Percentiles rank a stretch among this genome's conserved stretches.
phyloP scores from a whole-genome alignment of 1,284 basidiomycete genomes.

The Pterulicium gracile region DNA sequence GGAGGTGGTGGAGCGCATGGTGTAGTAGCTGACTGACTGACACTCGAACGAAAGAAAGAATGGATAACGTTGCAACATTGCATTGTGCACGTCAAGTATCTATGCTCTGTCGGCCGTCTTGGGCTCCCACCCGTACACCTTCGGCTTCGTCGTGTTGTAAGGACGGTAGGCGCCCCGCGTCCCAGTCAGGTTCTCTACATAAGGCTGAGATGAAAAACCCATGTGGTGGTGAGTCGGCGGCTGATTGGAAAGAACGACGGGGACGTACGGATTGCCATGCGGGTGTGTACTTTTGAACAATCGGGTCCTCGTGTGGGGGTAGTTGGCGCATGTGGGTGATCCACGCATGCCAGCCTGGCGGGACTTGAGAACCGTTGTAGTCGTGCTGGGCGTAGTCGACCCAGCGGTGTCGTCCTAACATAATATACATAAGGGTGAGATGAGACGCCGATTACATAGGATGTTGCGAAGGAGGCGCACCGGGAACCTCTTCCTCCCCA shows the following conservation, averaged over 20 bases:
- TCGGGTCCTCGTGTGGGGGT: slow-evolving; percentile 65
- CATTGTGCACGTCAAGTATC: slow-evolving; percentile 4
- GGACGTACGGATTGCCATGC: slow-evolving; percentile 75
- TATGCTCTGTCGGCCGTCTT: slow-evolving; percentile 43
- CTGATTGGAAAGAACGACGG: slow-evolving; percentile 2
- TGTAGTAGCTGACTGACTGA: slow-evolving; percentile 16
- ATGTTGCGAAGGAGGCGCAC: slow-evolving; percentile 30
- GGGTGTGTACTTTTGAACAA: slow-evolving; percentile 59
- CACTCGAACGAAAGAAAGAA: slow-evolving; percentile 1
- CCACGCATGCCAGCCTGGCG: slow-evolving; percentile 95
- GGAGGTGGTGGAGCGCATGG: slow-evolving; percentile 50
- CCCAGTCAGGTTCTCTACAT: slow-evolving; percentile 82
- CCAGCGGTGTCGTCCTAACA: slow-evolving; percentile 83
- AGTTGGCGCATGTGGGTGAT: slow-evolving; percentile 80
- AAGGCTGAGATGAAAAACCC: slow-evolving; percentile 37
- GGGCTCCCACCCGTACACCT: slow-evolving; percentile 78
- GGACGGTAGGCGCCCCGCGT: slow-evolving; percentile 81
- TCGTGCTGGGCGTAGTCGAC: slow-evolving; percentile 81
- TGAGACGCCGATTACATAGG: neutral
- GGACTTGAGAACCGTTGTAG: slow-evolving; percentile 82
- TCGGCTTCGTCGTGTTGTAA: slow-evolving; percentile 80
- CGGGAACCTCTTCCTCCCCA: slow-evolving; percentile 76
- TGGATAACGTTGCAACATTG: neutral
- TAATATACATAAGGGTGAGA: neutral
- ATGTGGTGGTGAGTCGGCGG: slow-evolving; percentile 4